Conservation (phyloP, 2,329 filamentous ascomycete genomes). For the Paecilomyces variotii region DNA sequence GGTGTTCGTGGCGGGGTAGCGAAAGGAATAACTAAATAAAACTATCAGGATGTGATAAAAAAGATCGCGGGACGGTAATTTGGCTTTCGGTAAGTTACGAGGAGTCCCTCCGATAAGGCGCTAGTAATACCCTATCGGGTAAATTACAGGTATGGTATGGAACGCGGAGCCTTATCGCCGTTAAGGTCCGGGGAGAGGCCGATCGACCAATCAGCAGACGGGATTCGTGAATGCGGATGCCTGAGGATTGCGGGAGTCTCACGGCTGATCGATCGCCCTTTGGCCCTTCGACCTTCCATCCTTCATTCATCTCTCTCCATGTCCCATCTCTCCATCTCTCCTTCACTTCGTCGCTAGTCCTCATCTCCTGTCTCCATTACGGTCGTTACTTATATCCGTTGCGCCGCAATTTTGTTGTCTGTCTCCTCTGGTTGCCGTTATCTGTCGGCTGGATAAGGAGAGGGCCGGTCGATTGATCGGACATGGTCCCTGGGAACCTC, state of each 20-base stretch:
- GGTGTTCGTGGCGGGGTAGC: background rate
- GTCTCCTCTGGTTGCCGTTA: background rate
- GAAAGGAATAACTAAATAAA: background rate
- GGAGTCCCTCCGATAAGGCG: background rate
- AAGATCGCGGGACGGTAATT: background rate
- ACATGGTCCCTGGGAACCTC: background rate
- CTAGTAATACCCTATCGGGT: background rate
- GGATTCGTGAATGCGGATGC: conserved; percentile 18
- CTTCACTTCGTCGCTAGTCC: background rate
- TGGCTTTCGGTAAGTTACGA: background rate
- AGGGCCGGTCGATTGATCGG: background rate
- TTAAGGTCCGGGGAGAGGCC: background rate
- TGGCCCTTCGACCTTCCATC: conserved; percentile 5
- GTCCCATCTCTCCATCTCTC: background rate
- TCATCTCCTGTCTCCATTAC: background rate
- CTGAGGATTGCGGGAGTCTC: conserved; percentile 14
- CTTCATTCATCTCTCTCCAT: conserved; percentile 1
- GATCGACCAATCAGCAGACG: conserved; percentile 12
- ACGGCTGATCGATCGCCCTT: conserved; percentile 3
- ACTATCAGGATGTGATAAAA: background rate
- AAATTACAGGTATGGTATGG: background rate
- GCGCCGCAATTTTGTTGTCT: background rate
- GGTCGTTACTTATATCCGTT: background rate
- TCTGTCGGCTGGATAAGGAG: background rate
- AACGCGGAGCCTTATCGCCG: conserved; percentile 1